Percentiles rank a stretch among this genome's conserved stretches.
Evolutionary conservation across 176 grass and related monocot genomes (phyloP).

Genomic region (Miscanthus lutarioriparius): DNA sequence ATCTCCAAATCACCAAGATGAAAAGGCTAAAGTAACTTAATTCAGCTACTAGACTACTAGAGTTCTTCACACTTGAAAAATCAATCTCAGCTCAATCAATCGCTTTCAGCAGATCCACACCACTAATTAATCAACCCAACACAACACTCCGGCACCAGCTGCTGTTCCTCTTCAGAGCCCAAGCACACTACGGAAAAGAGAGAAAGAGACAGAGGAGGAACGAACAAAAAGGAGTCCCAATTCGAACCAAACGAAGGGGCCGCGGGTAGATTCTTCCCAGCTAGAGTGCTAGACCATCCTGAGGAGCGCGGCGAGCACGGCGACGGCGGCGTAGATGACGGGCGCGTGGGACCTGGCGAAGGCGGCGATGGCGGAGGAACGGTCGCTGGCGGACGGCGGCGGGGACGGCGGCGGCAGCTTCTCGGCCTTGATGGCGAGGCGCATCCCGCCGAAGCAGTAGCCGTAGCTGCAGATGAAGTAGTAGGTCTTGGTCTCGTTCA

Average conservation of each 20-base stretch:
- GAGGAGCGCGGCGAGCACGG: conserved; percentile 39
- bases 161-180: background rate
- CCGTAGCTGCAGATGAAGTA: conserved; percentile 99
- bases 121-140: background rate
- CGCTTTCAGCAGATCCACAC: conserved; percentile 37
- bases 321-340: conserved; percentile 33
- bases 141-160: background rate
- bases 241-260: background rate
- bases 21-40: background rate
- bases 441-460: conserved; percentile 92
- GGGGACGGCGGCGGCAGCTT: conserved; percentile 63
- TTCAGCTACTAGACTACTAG: background rate
- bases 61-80: conserved; percentile 37
- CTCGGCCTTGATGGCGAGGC: conserved; percentile 67
- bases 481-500: conserved; percentile 92
- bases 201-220: background rate
- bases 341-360: conserved; percentile 15
- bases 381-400: conserved; percentile 24
- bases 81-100: conserved; percentile 24
- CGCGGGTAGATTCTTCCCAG: no score
- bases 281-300: conserved; percentile 20
- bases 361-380: conserved; percentile 18
- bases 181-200: background rate
- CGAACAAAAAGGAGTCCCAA: conserved; percentile 20
- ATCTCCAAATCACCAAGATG: background rate